A percentile compares a stretch with the other conserved stretches of the same genome.
Evolutionary conservation across 106 monocot genomes (phyloP).

Genomic region (Dendrobium nobile): DNA sequence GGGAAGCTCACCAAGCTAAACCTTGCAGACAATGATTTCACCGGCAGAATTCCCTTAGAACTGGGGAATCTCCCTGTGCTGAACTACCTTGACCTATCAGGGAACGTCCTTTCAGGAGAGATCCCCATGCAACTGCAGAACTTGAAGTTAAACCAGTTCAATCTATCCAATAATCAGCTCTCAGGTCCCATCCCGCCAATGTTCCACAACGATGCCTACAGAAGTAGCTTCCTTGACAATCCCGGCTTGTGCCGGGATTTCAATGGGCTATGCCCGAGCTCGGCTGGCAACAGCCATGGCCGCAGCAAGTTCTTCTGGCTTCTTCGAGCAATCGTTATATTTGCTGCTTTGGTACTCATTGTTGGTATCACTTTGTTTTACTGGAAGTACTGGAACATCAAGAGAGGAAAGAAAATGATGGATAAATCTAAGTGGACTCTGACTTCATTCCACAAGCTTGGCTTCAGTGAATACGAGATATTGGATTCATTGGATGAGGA

Average conservation of each 20-base stretch:
- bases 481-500: conserved; percentile 28
- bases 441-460: conserved; percentile 66
- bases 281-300: background rate
- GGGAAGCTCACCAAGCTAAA: conserved; percentile 50
- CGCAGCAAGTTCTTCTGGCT: conserved; percentile 18
- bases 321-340: conserved; percentile 29
- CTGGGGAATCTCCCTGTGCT: conserved; percentile 55
- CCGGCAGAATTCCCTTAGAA: conserved; percentile 46
- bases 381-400: conserved; percentile 21
- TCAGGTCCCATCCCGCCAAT: conserved; percentile 43
- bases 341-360: conserved; percentile 16
- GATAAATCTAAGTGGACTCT: conserved; percentile 46
- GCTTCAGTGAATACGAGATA: conserved; percentile 33
- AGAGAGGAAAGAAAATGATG: conserved; percentile 15
- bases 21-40: conserved; percentile 46
- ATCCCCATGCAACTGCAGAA: conserved; percentile 52
- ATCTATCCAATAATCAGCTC: conserved; percentile 59
- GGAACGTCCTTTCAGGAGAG: conserved; percentile 38
- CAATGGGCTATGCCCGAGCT: conserved; percentile 25
- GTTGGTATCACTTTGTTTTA: conserved; percentile 25
- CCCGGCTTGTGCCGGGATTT: conserved; percentile 38
- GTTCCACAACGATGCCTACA: conserved; percentile 26
- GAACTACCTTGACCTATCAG: conserved; percentile 63
- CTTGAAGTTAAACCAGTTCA: conserved; percentile 51
- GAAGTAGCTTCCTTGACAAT: conserved; percentile 55